A percentile compares a stretch with the other conserved stretches of the same genome.
Evolutionary conservation across 1,284 basidiomycete genomes (phyloP).

Genomic region (Rhodotorula glutinis): DNA sequence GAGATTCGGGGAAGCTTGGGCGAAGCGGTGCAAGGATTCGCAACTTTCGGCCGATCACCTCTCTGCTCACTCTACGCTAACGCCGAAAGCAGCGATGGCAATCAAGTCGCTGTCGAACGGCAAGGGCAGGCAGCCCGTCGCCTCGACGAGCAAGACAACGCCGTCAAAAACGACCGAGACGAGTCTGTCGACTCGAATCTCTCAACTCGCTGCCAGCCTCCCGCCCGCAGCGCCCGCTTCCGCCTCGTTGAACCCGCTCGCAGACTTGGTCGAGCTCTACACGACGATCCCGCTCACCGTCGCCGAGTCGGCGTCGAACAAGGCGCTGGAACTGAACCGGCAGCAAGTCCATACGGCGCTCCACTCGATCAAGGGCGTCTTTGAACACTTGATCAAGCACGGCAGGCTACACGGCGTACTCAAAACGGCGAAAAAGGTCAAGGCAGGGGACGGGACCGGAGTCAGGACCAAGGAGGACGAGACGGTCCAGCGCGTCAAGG

Average conservation of each 20-base stretch:
- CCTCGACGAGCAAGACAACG: conserved; percentile 1
- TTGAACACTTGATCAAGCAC: conserved; percentile 63
- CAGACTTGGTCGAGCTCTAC: conserved; percentile 65
- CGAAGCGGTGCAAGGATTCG: not conserved
- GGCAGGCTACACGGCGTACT: conserved; percentile 56
- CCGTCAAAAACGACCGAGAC: not conserved
- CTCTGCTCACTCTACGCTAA: not conserved
- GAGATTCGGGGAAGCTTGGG: not conserved
- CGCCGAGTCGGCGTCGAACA: conserved; percentile 46
- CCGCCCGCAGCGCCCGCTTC: conserved; percentile 32
- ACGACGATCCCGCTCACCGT: conserved; percentile 5
- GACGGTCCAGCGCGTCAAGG: conserved; percentile 36
- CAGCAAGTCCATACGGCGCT: conserved; percentile 67
- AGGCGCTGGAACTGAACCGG: conserved; percentile 46
- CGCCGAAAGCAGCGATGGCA: not conserved
- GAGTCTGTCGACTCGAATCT: conserved; percentile 16
- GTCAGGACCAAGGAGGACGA: conserved; percentile 12
- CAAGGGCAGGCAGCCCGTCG: conserved; percentile 7
- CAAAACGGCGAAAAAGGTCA: conserved; percentile 38
- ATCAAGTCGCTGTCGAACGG: not conserved
- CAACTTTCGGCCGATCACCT: not conserved
- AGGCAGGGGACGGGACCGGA: conserved; percentile 14
- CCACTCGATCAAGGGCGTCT: conserved; percentile 77
- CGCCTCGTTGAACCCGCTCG: conserved; percentile 65
- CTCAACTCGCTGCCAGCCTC: conserved; percentile 28